Evolutionary conservation across 495 filamentous ascomycete species (phyloP).

Genomic region (Geoglossum glabrum): DNA sequence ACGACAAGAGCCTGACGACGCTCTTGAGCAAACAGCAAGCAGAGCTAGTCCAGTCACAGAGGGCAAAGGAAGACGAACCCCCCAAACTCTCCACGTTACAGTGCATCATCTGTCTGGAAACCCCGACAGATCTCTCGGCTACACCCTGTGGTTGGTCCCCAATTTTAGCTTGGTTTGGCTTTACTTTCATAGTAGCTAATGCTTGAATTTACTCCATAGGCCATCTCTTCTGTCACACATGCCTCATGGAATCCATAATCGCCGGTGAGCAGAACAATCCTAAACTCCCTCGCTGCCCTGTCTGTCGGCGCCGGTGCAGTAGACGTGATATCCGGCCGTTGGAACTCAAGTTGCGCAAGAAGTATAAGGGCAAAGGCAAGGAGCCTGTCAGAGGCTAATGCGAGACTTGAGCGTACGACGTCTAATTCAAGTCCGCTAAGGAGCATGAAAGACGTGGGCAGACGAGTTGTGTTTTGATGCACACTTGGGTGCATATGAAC

Average conservation of each 20-base stretch:
- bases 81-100: constrained; percentile 5
- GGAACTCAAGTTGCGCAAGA: constrained; percentile 1
- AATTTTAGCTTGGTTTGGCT: neutral
- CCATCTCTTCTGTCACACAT: constrained; percentile 5
- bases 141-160: constrained; percentile 6
- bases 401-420: no score
- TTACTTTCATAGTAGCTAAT: neutral
- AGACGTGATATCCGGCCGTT: constrained; percentile 1
- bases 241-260: constrained; percentile 5
- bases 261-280: neutral
- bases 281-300: constrained; percentile 3
- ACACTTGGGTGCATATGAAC: no score
- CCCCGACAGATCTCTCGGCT: constrained; percentile 5
- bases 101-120: constrained; percentile 9
- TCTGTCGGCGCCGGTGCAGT: neutral
- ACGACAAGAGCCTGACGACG: neutral
- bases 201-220: neutral
- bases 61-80: neutral
- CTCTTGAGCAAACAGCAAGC: constrained; percentile 5
- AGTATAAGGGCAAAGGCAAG: neutral
- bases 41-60: constrained; percentile 4
- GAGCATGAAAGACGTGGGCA: no score
- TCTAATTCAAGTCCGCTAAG: no score
- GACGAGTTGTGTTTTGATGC: no score
- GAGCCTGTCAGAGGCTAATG: neutral